Evolutionary conservation across 2,329 filamentous ascomycete genomes (phyloP).

Genomic region (Emmonsia crescens): DNA sequence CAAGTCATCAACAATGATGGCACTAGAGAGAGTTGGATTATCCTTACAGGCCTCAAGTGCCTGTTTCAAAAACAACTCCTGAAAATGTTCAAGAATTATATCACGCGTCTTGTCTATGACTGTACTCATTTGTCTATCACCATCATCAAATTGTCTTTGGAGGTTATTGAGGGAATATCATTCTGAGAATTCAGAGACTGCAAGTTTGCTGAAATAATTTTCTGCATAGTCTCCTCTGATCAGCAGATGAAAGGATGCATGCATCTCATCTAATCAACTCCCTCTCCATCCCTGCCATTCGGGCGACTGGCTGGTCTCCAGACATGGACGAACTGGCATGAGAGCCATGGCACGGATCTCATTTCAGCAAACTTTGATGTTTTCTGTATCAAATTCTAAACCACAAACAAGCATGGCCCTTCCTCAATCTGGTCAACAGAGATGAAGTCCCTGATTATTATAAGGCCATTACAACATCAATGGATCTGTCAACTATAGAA

Average conservation of each 20-base stretch:
- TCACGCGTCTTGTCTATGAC: constrained; percentile 80
- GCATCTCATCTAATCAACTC: constrained; percentile 77
- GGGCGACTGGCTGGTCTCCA: constrained; percentile 69
- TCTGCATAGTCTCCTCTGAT: constrained; percentile 80
- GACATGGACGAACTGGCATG: constrained; percentile 85
- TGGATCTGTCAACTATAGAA: constrained; percentile 83
- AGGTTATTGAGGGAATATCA: constrained; percentile 75
- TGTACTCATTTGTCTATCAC: constrained; percentile 79
- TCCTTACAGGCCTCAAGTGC: constrained; percentile 75
- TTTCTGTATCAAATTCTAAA: constrained; percentile 80
- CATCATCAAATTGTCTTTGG: constrained; percentile 79
- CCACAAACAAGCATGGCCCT: constrained; percentile 73
- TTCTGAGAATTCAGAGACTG: constrained; percentile 76
- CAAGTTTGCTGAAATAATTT: constrained; percentile 83
- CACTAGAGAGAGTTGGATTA: constrained; percentile 65
- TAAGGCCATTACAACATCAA: constrained; percentile 80
- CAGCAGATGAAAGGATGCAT: constrained; percentile 89
- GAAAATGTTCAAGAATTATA: constrained; percentile 92
- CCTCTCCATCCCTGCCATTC: constrained; percentile 66
- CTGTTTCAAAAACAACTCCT: constrained; percentile 88
- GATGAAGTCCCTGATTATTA: constrained; percentile 87
- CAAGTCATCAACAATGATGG: constrained; percentile 84
- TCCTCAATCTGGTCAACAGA: constrained; percentile 70
- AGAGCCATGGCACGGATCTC: constrained; percentile 74
- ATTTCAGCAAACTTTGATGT: constrained; percentile 74